phyloP scores from a whole-genome alignment of 495 filamentous ascomycete genomes.

The Podospora australis region DNA sequence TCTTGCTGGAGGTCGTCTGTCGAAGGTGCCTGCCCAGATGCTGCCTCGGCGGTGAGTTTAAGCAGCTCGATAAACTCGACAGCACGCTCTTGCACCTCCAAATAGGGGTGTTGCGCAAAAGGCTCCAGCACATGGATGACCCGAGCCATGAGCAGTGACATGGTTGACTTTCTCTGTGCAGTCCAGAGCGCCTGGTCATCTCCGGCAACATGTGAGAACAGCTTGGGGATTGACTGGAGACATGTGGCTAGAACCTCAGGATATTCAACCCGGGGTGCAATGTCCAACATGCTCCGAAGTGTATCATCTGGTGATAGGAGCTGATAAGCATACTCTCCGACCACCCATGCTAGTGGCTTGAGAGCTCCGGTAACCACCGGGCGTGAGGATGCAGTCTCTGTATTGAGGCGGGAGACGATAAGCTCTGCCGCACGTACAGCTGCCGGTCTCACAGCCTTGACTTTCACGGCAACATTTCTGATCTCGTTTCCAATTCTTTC shows the following conservation, averaged over 20 bases:
- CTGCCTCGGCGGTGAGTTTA: conserved; percentile 74
- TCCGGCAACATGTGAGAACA: conserved; percentile 62
- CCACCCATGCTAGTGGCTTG: conserved; percentile 70
- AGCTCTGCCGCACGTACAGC: conserved; percentile 81
- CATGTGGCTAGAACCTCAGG: conserved; percentile 63
- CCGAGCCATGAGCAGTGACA: conserved; percentile 67
- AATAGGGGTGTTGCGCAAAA: conserved; percentile 67
- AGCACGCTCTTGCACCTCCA: conserved; percentile 94
- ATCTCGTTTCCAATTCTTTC: conserved; percentile 76
- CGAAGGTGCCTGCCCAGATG: conserved; percentile 54
- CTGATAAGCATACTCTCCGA: conserved; percentile 74
- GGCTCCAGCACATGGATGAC: conserved; percentile 76
- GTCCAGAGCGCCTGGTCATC: conserved; percentile 53
- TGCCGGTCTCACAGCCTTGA: conserved; percentile 67
- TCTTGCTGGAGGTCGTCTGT: conserved; percentile 50
- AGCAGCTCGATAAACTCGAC: conserved; percentile 89
- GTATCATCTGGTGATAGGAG: conserved; percentile 59
- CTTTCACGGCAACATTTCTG: conserved; percentile 85
- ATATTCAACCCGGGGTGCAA: conserved; percentile 48
- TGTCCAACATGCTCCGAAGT: conserved; percentile 66
- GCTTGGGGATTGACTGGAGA: conserved; percentile 81
- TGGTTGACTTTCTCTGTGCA: conserved; percentile 57
- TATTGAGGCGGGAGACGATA: conserved; percentile 47
- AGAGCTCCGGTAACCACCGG: conserved; percentile 52
- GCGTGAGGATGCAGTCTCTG: conserved; percentile 35